phyloP scores from a whole-genome alignment of 306 rosid genomes.

The Adenanthera pavonina region DNA sequence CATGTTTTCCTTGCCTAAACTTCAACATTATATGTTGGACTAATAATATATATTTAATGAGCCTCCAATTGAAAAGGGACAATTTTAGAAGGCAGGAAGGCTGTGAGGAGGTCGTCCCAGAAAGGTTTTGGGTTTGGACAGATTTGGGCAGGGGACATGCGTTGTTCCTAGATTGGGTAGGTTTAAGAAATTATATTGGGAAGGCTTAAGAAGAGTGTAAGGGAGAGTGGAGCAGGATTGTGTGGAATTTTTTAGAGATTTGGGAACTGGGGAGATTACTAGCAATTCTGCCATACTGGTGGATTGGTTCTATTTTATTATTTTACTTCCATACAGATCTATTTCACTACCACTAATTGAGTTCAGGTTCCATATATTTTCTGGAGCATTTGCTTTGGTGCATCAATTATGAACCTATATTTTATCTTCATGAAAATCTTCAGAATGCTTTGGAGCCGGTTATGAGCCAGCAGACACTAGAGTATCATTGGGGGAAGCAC shows the following conservation, averaged over 20 bases:
- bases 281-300: not conserved
- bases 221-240: not conserved
- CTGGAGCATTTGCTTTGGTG: not conserved
- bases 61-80: not conserved
- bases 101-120: not conserved
- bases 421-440: slow-evolving; percentile 24
- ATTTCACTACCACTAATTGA: not conserved
- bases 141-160: not conserved
- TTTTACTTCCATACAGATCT: not conserved
- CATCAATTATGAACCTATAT: not conserved
- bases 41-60: not conserved
- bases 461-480: slow-evolving; percentile 81
- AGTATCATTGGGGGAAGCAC: slow-evolving; percentile 96
- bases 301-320: not conserved
- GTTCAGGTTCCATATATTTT: not conserved
- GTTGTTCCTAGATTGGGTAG: not conserved
- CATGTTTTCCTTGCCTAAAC: slow-evolving; percentile 10
- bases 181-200: not conserved
- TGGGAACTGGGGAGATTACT: not conserved
- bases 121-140: not conserved
- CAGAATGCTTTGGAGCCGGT: slow-evolving; percentile 92
- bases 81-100: not conserved
- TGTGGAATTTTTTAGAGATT: not conserved
- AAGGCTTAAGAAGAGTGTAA: not conserved
- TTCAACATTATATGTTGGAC: slow-evolving; percentile 19